phyloP scores from a whole-genome alignment of 73 alveolate species.

The Paramecium biaurelia region DNA sequence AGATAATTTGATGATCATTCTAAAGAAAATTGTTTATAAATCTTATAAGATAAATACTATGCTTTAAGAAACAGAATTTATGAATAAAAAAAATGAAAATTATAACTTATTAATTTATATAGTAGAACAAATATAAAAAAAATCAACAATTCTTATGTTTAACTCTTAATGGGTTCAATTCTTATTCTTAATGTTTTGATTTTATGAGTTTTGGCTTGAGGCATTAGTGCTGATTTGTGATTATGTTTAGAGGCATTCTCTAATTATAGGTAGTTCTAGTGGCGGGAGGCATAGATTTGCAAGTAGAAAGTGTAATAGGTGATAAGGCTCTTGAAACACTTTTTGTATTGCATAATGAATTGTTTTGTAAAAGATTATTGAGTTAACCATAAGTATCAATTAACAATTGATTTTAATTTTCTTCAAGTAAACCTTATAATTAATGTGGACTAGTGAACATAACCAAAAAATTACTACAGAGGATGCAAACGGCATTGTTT shows the following conservation, averaged over 20 bases:
- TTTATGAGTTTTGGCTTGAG: background rate
- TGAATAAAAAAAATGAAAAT: background rate
- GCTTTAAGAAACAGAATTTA: slow-evolving; percentile 15
- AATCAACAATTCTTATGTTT: background rate
- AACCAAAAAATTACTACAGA: background rate
- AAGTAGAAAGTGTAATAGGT: background rate
- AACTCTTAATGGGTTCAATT: background rate
- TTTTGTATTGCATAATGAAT: background rate
- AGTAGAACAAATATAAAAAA: background rate
- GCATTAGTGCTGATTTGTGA: background rate
- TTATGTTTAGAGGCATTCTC: background rate
- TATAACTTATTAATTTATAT: background rate
- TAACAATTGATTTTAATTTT: background rate
- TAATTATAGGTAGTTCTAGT: background rate
- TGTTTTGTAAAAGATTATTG: background rate
- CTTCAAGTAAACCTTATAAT: background rate
- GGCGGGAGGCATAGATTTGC: slow-evolving; percentile 2
- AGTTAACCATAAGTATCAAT: slow-evolving; percentile 1
- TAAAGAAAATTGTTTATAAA: background rate
- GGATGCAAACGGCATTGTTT: background rate
- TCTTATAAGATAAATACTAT: background rate
- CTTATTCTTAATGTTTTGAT: background rate
- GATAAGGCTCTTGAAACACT: slow-evolving; percentile 25
- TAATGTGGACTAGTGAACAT: slow-evolving; percentile 22
- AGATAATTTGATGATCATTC: slow-evolving; percentile 12